Percentiles rank a stretch among this genome's conserved stretches.
Evolutionary conservation across 352 stramenopile genomes (phyloP).

Genomic region (Phytophthora europaea): DNA sequence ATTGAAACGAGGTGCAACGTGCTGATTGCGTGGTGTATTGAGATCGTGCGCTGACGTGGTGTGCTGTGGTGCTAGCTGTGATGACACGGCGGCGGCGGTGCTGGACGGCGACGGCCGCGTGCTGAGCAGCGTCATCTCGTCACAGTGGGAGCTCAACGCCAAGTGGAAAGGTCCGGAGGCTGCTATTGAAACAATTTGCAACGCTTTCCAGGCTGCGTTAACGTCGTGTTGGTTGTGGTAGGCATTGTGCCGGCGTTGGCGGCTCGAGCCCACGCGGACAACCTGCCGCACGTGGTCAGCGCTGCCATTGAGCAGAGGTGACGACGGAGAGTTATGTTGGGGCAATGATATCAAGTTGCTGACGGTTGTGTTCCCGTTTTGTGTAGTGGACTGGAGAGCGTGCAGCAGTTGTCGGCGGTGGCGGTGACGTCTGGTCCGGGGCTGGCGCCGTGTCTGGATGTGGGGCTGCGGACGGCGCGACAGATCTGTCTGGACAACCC

Average conservation of each 20-base stretch:
- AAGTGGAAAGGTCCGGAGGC: constrained; percentile 76
- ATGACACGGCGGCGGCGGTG: constrained; percentile 95
- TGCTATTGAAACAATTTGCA: constrained; percentile 9
- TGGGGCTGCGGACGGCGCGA: constrained; percentile 89
- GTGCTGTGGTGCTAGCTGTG: constrained; percentile 71
- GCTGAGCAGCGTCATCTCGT: constrained; percentile 94
- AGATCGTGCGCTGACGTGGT: not conserved
- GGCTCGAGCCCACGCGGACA: constrained; percentile 93
- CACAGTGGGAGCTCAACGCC: constrained; percentile 92
- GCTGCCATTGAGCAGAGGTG: constrained; percentile 92
- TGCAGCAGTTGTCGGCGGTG: constrained; percentile 94
- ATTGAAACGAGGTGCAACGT: constrained; percentile 91
- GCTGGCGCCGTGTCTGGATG: constrained; percentile 97
- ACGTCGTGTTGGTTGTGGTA: constrained; percentile 17
- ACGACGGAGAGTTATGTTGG: constrained; percentile 27
- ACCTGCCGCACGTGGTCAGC: constrained; percentile 95
- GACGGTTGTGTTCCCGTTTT: not conserved
- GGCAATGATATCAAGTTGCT: not conserved
- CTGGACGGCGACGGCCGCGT: constrained; percentile 93
- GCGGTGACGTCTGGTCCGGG: constrained; percentile 97
- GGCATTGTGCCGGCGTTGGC: constrained; percentile 98
- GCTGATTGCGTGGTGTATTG: not conserved
- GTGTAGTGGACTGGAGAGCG: constrained; percentile 64
- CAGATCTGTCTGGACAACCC: constrained; percentile 89
- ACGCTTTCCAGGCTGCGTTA: not conserved